Conservation (phyloP, 2,329 filamentous ascomycete species). For the Cordyceps fumosorosea region DNA sequence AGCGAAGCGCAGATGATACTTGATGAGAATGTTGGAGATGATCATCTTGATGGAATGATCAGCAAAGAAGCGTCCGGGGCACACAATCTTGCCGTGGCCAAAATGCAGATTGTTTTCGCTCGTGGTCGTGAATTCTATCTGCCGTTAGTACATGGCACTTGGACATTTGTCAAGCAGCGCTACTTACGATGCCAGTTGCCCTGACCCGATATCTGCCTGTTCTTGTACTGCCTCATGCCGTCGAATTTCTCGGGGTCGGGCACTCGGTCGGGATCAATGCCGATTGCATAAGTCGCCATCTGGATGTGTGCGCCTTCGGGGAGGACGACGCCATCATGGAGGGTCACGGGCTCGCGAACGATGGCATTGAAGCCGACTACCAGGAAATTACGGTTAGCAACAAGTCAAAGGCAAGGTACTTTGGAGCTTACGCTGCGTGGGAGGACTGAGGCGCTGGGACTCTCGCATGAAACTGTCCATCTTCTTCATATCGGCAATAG, state of each 20-base stretch:
- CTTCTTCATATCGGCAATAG: conserved; percentile 31
- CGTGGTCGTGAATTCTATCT: conserved; percentile 2
- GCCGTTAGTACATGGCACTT: not conserved
- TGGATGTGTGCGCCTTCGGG: conserved; percentile 6
- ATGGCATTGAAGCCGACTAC: conserved; percentile 3
- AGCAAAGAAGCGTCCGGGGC: conserved; percentile 2
- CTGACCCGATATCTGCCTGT: not conserved
- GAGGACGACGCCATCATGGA: conserved; percentile 3
- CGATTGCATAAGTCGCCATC: conserved; percentile 2
- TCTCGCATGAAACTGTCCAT: conserved; percentile 38
- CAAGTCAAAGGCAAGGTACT: too few species aligned
- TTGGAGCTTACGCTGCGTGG: conserved; percentile 3
- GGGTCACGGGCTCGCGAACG: not conserved
- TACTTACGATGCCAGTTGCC: conserved; percentile 5
- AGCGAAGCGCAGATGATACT: not conserved
- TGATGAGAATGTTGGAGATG: conserved; percentile 1
- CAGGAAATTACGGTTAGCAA: not conserved
- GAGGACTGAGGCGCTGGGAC: conserved; percentile 22
- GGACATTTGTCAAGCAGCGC: not conserved
- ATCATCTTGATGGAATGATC: conserved; percentile 6
- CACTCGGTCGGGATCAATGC: conserved; percentile 2
- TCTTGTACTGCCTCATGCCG: conserved; percentile 4
- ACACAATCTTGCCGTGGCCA: conserved; percentile 4
- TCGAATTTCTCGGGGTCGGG: not conserved
- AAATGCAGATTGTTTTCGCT: conserved; percentile 7